phyloP scores from a whole-genome alignment of 2,329 filamentous ascomycete genomes.

The Penicillium sp. region DNA sequence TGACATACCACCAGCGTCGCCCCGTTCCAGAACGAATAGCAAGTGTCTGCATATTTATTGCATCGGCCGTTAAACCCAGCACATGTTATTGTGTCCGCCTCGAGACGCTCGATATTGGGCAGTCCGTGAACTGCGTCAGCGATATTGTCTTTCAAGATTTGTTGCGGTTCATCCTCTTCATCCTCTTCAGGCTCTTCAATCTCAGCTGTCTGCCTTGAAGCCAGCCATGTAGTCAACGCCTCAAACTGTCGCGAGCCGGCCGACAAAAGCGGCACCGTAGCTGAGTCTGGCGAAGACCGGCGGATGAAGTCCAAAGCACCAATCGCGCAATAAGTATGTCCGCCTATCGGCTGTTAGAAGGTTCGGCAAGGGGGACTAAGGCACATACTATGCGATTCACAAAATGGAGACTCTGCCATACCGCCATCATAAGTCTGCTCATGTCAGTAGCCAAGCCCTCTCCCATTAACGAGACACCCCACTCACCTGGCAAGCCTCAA shows the following conservation, averaged over 20 bases:
- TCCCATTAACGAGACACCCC: neutral
- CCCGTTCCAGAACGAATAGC: slow-evolving; percentile 91
- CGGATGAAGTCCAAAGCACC: slow-evolving; percentile 75
- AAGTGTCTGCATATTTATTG: slow-evolving; percentile 93
- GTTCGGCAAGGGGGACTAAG: slow-evolving; percentile 8
- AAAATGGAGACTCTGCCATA: slow-evolving; percentile 73
- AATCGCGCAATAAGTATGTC: slow-evolving; percentile 88
- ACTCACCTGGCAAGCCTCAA: slow-evolving; percentile 64
- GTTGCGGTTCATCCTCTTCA: slow-evolving; percentile 7
- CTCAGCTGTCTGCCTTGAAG: slow-evolving; percentile 65
- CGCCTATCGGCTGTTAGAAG: slow-evolving; percentile 57
- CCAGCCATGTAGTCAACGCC: slow-evolving; percentile 58
- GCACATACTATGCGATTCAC: slow-evolving; percentile 76
- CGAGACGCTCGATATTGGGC: slow-evolving; percentile 25
- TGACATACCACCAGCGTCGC: slow-evolving; percentile 58
- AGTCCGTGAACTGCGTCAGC: slow-evolving; percentile 32
- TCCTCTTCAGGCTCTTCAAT: slow-evolving; percentile 28
- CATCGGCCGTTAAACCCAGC: slow-evolving; percentile 86
- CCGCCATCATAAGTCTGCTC: slow-evolving; percentile 80
- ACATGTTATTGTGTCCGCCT: slow-evolving; percentile 45
- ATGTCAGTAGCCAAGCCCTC: slow-evolving; percentile 1
- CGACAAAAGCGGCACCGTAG: slow-evolving; percentile 23
- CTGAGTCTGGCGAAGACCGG: slow-evolving; percentile 51
- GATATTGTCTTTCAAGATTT: slow-evolving; percentile 13
- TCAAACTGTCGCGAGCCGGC: slow-evolving; percentile 35